phyloP scores from a whole-genome alignment of 768 basidiomycete genomes.

The Macrolepiota albuminosa region DNA sequence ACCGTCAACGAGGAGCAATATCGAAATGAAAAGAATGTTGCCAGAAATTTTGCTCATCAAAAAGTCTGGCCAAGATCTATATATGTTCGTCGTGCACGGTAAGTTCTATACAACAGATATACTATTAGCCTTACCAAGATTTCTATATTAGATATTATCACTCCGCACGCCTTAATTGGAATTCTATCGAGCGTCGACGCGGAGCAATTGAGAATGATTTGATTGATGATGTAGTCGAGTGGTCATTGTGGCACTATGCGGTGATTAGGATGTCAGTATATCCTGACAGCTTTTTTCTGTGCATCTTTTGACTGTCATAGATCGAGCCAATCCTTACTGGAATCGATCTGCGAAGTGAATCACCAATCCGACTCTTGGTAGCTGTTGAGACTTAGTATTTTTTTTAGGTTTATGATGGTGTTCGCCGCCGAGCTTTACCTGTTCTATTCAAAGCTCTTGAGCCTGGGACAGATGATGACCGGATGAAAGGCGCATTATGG shows the following conservation, averaged over 20 bases:
- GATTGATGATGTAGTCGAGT: slow-evolving; percentile 68
- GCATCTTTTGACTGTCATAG: slow-evolving; percentile 24
- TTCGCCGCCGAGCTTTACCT: slow-evolving; percentile 59
- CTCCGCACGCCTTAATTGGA: slow-evolving; percentile 65
- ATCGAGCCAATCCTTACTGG: slow-evolving; percentile 44
- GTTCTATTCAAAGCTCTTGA: slow-evolving; percentile 51
- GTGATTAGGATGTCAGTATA: slow-evolving; percentile 40
- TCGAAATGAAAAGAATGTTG: slow-evolving; percentile 57
- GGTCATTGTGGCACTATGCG: slow-evolving; percentile 77
- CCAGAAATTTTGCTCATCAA: slow-evolving; percentile 64
- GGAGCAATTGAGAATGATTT: slow-evolving; percentile 55
- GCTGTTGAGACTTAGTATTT: neutral
- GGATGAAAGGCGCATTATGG: slow-evolving; percentile 92
- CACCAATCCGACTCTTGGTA: neutral
- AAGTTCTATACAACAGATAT: slow-evolving; percentile 1
- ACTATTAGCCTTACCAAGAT: neutral
- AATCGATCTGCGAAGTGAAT: slow-evolving; percentile 47
- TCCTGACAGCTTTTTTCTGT: neutral
- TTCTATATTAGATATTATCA: slow-evolving; percentile 49
- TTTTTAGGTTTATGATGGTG: slow-evolving; percentile 60
- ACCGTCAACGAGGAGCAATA: slow-evolving; percentile 54
- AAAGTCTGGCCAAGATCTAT: slow-evolving; percentile 75
- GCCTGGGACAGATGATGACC: slow-evolving; percentile 75
- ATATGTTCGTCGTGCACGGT: slow-evolving; percentile 65
- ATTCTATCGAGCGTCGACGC: slow-evolving; percentile 63